phyloP scores from a whole-genome alignment of 208 protist species.

The Ichthyophonus hoferi region DNA sequence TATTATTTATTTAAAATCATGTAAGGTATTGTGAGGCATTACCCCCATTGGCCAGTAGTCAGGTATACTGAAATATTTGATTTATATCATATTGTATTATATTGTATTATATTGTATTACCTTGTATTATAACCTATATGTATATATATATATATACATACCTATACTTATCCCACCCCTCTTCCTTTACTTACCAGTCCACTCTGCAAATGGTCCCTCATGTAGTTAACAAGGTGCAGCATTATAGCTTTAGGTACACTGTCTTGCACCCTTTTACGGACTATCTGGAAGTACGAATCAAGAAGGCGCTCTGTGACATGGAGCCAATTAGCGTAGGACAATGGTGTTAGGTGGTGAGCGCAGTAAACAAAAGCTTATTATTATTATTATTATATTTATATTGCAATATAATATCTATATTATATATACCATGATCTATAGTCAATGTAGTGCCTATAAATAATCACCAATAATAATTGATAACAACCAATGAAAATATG shows the following conservation, averaged over 20 bases:
- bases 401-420: no score
- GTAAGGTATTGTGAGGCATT: background rate
- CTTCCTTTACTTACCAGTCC: slow-evolving; percentile 25
- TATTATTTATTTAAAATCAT: background rate
- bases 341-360: background rate
- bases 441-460: no score
- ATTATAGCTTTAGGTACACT: slow-evolving; percentile 95
- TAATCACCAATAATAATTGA: no score
- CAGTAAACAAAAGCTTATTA: slow-evolving; percentile 3
- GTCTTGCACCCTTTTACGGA: slow-evolving; percentile 75
- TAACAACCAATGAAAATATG: no score
- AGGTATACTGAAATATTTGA: background rate
- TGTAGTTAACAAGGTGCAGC: slow-evolving; percentile 89
- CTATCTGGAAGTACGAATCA: slow-evolving; percentile 66
- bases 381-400: no score
- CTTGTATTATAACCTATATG: background rate
- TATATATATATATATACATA: background rate
- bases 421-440: no score
- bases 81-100: background rate
- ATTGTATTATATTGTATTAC: background rate
- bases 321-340: no score
- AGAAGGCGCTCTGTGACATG: slow-evolving; percentile 56
- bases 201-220: slow-evolving; percentile 33
- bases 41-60: background rate
- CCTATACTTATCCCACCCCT: background rate